Percentiles rank a stretch among this genome's conserved stretches.
Evolutionary conservation across 345 rosid genomes (phyloP).

Genomic region (rapeseed (Brassica napus)): DNA sequence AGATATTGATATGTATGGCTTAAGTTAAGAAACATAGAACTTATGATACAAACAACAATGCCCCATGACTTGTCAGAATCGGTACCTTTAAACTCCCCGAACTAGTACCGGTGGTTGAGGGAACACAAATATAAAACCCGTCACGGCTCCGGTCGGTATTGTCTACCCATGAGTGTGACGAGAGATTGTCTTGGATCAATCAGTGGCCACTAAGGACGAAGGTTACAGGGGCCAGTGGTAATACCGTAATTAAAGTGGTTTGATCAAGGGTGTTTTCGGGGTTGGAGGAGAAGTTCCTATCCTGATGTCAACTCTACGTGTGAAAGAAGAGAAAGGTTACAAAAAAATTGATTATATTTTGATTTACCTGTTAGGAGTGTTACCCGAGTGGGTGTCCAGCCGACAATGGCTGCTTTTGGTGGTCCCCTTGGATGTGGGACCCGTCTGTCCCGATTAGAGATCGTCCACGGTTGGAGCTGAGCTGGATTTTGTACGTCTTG

Average conservation of each 20-base stretch:
- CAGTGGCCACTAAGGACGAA: slow-evolving; percentile 34
- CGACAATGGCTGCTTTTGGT: slow-evolving; percentile 54
- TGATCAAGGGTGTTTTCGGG: slow-evolving; percentile 23
- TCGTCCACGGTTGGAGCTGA: slow-evolving; percentile 40
- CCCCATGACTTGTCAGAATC: slow-evolving; percentile 40
- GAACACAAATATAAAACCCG: slow-evolving; percentile 36
- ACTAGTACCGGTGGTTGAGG: slow-evolving; percentile 40
- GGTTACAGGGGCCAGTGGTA: slow-evolving; percentile 29
- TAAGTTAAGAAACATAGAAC: slow-evolving; percentile 20
- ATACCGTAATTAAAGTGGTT: slow-evolving; percentile 26
- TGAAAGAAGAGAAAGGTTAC: slow-evolving; percentile 34
- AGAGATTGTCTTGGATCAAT: slow-evolving; percentile 51
- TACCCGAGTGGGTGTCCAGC: slow-evolving; percentile 69
- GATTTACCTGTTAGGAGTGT: slow-evolving; percentile 41
- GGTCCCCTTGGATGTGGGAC: slow-evolving; percentile 42
- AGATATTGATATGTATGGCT: slow-evolving; percentile 25
- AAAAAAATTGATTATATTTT: slow-evolving; percentile 3
- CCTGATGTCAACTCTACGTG: slow-evolving; percentile 60
- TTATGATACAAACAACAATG: slow-evolving; percentile 38
- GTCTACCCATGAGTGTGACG: slow-evolving; percentile 52
- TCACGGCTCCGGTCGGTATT: slow-evolving; percentile 41
- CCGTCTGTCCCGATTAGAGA: slow-evolving; percentile 34
- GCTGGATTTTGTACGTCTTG: slow-evolving; percentile 35
- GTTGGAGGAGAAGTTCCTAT: slow-evolving; percentile 19
- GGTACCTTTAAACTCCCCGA: slow-evolving; percentile 32